These are phyloP conservation scores for Monosporascus sp. DNA, from an alignment of 2,329 filamentous ascomycete species.

Conservation along the genomic window DNA sequence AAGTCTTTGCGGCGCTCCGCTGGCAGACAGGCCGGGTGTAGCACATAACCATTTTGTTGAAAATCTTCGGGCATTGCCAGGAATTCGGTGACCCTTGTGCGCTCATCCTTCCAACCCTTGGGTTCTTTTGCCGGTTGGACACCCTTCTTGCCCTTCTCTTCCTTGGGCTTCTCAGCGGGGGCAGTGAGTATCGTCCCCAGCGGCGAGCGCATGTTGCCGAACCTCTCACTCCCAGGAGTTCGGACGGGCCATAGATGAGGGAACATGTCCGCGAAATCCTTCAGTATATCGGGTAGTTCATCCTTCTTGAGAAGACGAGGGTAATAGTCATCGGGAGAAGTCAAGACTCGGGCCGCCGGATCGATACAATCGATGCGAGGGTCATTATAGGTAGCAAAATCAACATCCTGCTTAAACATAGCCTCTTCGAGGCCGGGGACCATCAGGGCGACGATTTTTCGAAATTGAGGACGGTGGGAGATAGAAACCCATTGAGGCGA, in stretches of 20 bases:
- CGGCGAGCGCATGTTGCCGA: slow-evolving; percentile 78
- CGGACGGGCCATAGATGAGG: slow-evolving; percentile 83
- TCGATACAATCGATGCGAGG: slow-evolving; percentile 18
- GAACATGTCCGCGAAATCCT: slow-evolving; percentile 76
- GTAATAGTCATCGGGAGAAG: slow-evolving; percentile 54
- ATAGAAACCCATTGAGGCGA: slow-evolving; percentile 62
- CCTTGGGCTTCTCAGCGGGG: slow-evolving; percentile 62
- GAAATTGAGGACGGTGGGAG: slow-evolving; percentile 56
- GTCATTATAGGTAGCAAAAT: slow-evolving; percentile 43
- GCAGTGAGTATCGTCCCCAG: slow-evolving; percentile 77
- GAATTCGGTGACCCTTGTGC: slow-evolving; percentile 78
- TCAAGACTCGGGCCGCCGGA: slow-evolving; percentile 29
- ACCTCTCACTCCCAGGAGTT: slow-evolving; percentile 78
- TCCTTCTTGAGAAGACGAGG: slow-evolving; percentile 48
- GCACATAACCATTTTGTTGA: slow-evolving; percentile 72
- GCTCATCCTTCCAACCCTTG: slow-evolving; percentile 64
- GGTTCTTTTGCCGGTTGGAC: slow-evolving; percentile 58
- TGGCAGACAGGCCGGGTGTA: slow-evolving; percentile 75
- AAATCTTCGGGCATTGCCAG: slow-evolving; percentile 69
- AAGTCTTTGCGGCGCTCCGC: slow-evolving; percentile 49
- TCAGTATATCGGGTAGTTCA: slow-evolving; percentile 46
- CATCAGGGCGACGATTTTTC: slow-evolving; percentile 85
- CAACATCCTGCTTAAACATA: slow-evolving; percentile 68
- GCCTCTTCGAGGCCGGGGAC: slow-evolving; percentile 84
- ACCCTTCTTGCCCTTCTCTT: slow-evolving; percentile 56